Evolutionary conservation across 2,329 filamentous ascomycete species (phyloP), one percentile per base, ranked within the genome.

Genomic region (Xylariaceae sp.): DNA sequence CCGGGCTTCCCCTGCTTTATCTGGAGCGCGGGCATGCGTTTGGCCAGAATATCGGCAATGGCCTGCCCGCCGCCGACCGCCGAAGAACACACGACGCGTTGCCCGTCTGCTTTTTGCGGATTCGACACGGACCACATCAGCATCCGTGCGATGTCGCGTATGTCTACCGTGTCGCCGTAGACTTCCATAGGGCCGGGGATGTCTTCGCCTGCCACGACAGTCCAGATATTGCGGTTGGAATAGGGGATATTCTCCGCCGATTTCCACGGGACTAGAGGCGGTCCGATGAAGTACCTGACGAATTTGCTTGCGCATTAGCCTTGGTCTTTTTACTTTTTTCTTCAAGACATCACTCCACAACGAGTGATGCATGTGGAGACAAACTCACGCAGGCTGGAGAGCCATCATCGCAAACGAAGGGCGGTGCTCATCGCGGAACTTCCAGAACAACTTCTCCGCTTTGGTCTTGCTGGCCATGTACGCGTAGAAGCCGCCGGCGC

Each of bases 111-210:
- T 8, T 50, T 44, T 4, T 51, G 8, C 2, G 64, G 60, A 46
- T 67, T 53, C 27, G 51, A 29, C 3, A 58, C 61, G 6, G 65
- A 59, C 65, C 65, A 68, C 7, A 67, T 34, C 26, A 65, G 42
- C 41, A 68, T 60, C 8, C 65, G 62, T 29, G 65, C 65, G 29
- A 67, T 62, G 49, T 68, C 66, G 37, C 64, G 54, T 30, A 68
- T 45, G 44, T 68, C 66, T 5, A 67, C 49, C 2, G 54, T 62
- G 19, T 60, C 57, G 6, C 62, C 57, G 49, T 63, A 65, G 1
- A 62, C 8, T n/a, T 60, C 48, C 59, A 60, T 60, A 1, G 62
- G 58, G 6, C 52, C 59, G 4, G 63, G 62, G 30, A 65, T 35
- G 9, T 63, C 62, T 40, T 60, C 55, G 6, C 60, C 62, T 6